Evolutionary conservation across 2,329 filamentous ascomycete genomes (phyloP).

Genomic region (Penicillium sp.): DNA sequence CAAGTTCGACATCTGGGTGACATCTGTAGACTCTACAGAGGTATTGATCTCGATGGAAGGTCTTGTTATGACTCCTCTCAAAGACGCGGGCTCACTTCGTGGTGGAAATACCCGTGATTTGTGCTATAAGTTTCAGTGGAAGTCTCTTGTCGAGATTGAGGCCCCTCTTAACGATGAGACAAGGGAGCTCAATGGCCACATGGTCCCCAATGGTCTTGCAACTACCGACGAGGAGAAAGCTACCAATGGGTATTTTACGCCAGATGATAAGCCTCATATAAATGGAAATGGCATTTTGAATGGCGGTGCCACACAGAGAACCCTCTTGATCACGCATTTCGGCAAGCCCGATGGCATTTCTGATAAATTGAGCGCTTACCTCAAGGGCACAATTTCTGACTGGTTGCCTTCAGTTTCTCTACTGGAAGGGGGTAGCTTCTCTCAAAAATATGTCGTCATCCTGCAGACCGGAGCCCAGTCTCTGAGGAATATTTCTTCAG

Average conservation of each 20-base stretch:
- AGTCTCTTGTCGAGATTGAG: slow-evolving; percentile 11
- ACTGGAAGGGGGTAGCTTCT: slow-evolving; percentile 10
- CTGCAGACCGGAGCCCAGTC: slow-evolving; percentile 17
- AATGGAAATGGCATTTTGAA: slow-evolving; percentile 15
- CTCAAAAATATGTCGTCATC: slow-evolving; percentile 19
- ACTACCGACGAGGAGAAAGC: not conserved
- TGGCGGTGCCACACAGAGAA: not conserved
- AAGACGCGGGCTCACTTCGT: slow-evolving; percentile 10
- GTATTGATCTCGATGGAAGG: slow-evolving; percentile 23
- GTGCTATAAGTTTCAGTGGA: slow-evolving; percentile 28
- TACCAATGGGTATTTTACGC: slow-evolving; percentile 4
- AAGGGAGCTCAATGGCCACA: no score
- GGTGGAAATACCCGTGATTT: slow-evolving; percentile 13
- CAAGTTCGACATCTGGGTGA: slow-evolving; percentile 22
- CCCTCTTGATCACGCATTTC: slow-evolving; percentile 18
- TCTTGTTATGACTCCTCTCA: slow-evolving; percentile 27
- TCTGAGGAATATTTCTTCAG: slow-evolving; percentile 13
- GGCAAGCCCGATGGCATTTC: slow-evolving; percentile 12
- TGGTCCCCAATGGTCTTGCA: slow-evolving; percentile 4
- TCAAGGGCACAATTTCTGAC: slow-evolving; percentile 1
- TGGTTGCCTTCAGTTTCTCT: slow-evolving; percentile 13
- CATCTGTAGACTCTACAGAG: slow-evolving; percentile 15
- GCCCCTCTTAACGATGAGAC: slow-evolving; percentile 2
- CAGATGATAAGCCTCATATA: slow-evolving; percentile 2
- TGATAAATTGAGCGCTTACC: slow-evolving; percentile 9